A percentile compares a stretch with the other conserved stretches of the same genome.
Evolutionary conservation across 495 filamentous ascomycete species (phyloP).

Genomic region (Penicillium pancosmium): DNA sequence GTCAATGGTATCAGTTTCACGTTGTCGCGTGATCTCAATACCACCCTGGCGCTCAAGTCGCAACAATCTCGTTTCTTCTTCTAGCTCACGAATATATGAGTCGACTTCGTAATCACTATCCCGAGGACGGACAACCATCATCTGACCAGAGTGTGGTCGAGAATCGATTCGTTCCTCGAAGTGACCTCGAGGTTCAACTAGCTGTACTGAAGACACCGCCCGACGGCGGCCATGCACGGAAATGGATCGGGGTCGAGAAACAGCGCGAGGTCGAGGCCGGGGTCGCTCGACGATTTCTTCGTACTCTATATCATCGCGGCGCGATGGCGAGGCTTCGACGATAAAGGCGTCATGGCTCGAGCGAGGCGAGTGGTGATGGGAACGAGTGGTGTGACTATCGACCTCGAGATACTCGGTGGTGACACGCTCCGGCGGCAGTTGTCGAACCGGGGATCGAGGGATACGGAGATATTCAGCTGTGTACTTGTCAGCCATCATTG

Average conservation of each 20-base stretch:
- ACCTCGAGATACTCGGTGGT: constrained; percentile 36
- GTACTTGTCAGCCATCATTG: not conserved
- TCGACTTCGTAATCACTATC: constrained; percentile 57
- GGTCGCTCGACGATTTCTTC: constrained; percentile 28
- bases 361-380: constrained; percentile 25
- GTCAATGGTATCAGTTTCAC: constrained; percentile 41
- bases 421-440: constrained; percentile 27
- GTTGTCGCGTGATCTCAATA: constrained; percentile 50
- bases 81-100: constrained; percentile 59
- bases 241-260: constrained; percentile 43
- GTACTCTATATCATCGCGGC: constrained; percentile 29
- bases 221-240: constrained; percentile 43
- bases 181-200: constrained; percentile 32
- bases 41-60: constrained; percentile 46
- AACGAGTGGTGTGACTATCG: constrained; percentile 19
- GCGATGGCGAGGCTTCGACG: constrained; percentile 36
- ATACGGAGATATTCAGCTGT: constrained; percentile 34
- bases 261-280: constrained; percentile 17
- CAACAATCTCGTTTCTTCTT: constrained; percentile 50
- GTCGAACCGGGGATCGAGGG: constrained; percentile 33
- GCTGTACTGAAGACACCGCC: constrained; percentile 34
- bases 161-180: constrained; percentile 45
- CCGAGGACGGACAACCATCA: constrained; percentile 59
- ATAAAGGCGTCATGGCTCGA: constrained; percentile 32
- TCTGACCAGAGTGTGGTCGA: constrained; percentile 50